Conservation (phyloP, 148 eudicot genomes). For the Silene conica region DNA sequence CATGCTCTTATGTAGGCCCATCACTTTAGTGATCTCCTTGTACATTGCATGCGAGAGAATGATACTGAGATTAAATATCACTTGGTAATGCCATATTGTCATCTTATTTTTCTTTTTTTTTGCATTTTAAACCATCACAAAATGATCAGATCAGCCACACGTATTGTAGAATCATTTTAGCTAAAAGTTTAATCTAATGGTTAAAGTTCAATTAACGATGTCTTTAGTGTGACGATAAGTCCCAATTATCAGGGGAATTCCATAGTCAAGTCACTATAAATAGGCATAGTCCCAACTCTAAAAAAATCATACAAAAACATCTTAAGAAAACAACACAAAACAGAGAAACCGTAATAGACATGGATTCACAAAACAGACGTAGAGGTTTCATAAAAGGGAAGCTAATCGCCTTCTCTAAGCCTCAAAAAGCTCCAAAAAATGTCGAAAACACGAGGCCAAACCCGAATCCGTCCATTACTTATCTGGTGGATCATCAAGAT, state of each 20-base stretch:
- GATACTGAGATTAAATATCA: no score
- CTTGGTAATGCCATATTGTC: no score
- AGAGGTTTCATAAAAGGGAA: constrained; percentile 32
- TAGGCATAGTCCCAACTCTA: not conserved
- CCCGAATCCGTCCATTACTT: constrained; percentile 28
- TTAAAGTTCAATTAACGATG: not conserved
- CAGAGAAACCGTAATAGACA: not conserved
- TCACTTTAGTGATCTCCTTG: no score
- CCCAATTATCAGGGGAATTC: not conserved
- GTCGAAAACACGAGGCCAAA: constrained; percentile 13
- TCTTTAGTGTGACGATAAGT: not conserved
- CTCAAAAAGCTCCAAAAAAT: constrained; percentile 9
- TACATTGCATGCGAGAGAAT: no score
- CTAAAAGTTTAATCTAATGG: no score
- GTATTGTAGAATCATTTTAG: no score
- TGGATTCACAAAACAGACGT: constrained; percentile 25
- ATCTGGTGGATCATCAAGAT: constrained; percentile 37
- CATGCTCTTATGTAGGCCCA: no score
- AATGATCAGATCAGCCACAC: no score
- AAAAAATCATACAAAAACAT: not conserved
- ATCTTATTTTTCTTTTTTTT: no score
- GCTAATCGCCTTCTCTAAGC: constrained; percentile 22
- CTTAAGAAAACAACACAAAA: not conserved
- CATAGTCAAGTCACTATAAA: constrained; percentile 3
- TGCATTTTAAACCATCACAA: no score